Evolutionary conservation across 2,329 filamentous ascomycete genomes (phyloP), one percentile per base, ranked within the genome.

Genomic region (Aureobasidium sp.): DNA sequence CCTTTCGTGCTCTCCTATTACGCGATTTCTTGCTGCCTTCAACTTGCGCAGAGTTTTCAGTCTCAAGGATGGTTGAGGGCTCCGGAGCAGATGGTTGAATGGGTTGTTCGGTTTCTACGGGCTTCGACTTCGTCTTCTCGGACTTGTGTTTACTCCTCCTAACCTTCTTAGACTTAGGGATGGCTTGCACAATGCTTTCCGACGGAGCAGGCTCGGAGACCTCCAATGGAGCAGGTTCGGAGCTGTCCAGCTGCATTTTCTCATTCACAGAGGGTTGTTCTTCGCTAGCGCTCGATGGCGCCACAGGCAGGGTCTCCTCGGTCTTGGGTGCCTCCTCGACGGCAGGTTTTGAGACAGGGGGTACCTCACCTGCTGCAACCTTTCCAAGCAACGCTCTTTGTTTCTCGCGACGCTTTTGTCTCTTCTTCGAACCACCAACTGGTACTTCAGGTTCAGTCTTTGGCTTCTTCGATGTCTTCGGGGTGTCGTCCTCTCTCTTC

Each of bases 121-220:
- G 31, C 51, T 55, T 55, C 27, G 53, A 22, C 39, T 45, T 57
- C n/a, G 27, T 20, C 42, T 58, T 58, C 36, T 36, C 42, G 34
- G 42, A 47, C 55, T 39, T 58, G 41, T 42, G 29, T 20, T 17
- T 58, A 39, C 55, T 48, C 25, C 55, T 58, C 42, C 55, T 58
- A 48, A 48, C 42, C 22, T 48, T 58, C 55, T 58, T 58, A 47
- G 29, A 12, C 37, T 58, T 58, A 45, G 41, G 31, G 45, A n/a
- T 29, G 27, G 55, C 20, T 29, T 47, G 55, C 31, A 58, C 41
- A 39, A 22, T 20, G 11, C 15, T 39, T 48, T 58, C 42, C 22
- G 5, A 17, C n/a, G 42, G 42, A 36, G 55, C 31, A 20, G 20
- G 17, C 20, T 47, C 20, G 5, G 39, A 14, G 14, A 27, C 22